phyloP scores from a whole-genome alignment of 2,329 filamentous ascomycete species.

The Helicocarpus griseus region DNA sequence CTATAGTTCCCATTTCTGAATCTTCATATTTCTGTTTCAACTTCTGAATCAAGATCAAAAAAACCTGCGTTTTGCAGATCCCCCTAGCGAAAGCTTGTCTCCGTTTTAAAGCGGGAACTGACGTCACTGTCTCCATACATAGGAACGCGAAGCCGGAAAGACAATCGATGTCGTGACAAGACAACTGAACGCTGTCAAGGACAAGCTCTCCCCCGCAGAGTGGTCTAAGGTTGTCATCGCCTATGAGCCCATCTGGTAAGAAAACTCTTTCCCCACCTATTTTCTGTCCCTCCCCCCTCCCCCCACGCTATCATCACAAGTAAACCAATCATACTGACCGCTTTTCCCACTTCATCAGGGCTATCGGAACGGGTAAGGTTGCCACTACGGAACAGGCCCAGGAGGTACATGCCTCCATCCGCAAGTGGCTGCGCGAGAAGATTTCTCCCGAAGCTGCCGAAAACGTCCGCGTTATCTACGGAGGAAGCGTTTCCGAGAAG shows the following conservation, averaged over 20 bases:
- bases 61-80: neutral
- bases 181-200: conserved; percentile 74
- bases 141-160: conserved; percentile 73
- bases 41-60: neutral
- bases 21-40: neutral
- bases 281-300: neutral
- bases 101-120: neutral
- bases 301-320: neutral
- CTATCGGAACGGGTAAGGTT: conserved; percentile 85
- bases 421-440: conserved; percentile 68
- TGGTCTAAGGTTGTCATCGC: conserved; percentile 94
- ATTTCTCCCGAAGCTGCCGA: conserved; percentile 71
- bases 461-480: conserved; percentile 88
- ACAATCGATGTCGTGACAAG: conserved; percentile 64
- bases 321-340: conserved; percentile 2
- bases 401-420: conserved; percentile 87
- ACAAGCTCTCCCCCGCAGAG: conserved; percentile 57
- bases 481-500: conserved; percentile 94
- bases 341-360: conserved; percentile 31
- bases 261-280: conserved; percentile 24
- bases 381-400: conserved; percentile 83
- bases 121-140: conserved; percentile 9
- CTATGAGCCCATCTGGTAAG: conserved; percentile 98
- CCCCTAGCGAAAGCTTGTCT: neutral
- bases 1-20: conserved; percentile 11